Conservation (phyloP, 495 filamentous ascomycete species). For the Bacidia rubella region DNA sequence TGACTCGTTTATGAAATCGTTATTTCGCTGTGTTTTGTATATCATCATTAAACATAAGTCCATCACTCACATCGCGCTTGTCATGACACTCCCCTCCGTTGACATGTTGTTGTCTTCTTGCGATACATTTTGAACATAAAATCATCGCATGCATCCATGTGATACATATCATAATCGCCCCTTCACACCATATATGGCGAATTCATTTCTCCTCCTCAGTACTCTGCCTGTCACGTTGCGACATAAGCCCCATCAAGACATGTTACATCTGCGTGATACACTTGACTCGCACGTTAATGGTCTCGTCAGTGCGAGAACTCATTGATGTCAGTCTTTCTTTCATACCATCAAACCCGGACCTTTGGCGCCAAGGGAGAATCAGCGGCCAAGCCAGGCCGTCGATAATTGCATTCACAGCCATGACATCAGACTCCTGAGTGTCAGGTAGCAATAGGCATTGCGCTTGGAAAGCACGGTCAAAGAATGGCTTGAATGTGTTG, state of each 20-base stretch:
- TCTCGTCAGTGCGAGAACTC: not conserved
- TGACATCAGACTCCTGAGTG: not conserved
- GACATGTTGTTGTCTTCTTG: too few species aligned
- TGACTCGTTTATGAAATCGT: not conserved
- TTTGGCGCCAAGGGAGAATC: constrained; percentile 1
- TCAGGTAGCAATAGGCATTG: not conserved
- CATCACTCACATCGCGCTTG: too few species aligned
- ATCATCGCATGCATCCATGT: too few species aligned
- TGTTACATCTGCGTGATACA: not conserved
- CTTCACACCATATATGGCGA: too few species aligned
- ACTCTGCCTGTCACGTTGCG: too few species aligned
- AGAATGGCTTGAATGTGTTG: not conserved
- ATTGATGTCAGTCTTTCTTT: not conserved
- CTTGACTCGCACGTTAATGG: not conserved
- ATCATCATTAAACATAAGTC: too few species aligned
- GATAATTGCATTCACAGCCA: not conserved
- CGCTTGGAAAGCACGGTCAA: not conserved
- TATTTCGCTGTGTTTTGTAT: not conserved
- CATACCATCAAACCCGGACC: not conserved
- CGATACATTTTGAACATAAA: too few species aligned
- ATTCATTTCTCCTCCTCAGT: too few species aligned
- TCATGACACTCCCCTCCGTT: too few species aligned
- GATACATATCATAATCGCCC: too few species aligned
- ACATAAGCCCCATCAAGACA: too few species aligned
- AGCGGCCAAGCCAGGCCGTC: constrained; percentile 1